Evolutionary conservation across 2,329 filamentous ascomycete species (phyloP).

Genomic region (Phaeosphaeriaceae sp.): DNA sequence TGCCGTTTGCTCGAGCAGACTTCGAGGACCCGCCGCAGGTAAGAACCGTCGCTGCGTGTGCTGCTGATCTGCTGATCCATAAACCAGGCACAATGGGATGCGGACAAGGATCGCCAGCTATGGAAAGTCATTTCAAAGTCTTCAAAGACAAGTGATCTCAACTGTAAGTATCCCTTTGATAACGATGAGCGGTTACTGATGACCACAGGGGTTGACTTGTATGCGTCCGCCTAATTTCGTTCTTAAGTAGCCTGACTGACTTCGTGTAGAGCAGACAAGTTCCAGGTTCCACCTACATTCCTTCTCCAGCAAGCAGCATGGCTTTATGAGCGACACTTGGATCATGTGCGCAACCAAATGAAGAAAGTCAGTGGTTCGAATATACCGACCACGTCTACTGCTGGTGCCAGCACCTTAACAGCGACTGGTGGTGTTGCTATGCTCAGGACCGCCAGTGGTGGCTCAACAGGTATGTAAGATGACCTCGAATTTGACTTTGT

Average conservation of each 20-base stretch:
- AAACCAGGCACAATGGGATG: constrained; percentile 84
- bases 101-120: constrained; percentile 81
- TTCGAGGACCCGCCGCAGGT: constrained; percentile 92
- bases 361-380: constrained; percentile 71
- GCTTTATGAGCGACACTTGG: constrained; percentile 88
- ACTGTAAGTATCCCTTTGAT: constrained; percentile 67
- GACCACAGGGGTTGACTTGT: constrained; percentile 76
- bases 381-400: constrained; percentile 57
- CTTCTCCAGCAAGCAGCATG: constrained; percentile 92
- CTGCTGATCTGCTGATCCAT: constrained; percentile 14
- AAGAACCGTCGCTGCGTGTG: constrained; percentile 40
- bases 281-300: constrained; percentile 86
- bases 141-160: constrained; percentile 78
- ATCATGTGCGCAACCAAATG: constrained; percentile 89
- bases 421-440: constrained; percentile 53
- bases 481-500: background rate
- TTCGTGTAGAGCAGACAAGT: constrained; percentile 66
- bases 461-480: constrained; percentile 41
- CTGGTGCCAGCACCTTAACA: constrained; percentile 52
- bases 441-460: constrained; percentile 60
- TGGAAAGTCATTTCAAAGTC: constrained; percentile 90
- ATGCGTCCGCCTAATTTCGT: constrained; percentile 39
- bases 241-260: constrained; percentile 10
- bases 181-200: constrained; percentile 3
- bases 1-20: constrained; percentile 86